Base-by-base conservation (phyloP, 108 stramenopile species). In the Cylindrotheca closterium region DNA sequence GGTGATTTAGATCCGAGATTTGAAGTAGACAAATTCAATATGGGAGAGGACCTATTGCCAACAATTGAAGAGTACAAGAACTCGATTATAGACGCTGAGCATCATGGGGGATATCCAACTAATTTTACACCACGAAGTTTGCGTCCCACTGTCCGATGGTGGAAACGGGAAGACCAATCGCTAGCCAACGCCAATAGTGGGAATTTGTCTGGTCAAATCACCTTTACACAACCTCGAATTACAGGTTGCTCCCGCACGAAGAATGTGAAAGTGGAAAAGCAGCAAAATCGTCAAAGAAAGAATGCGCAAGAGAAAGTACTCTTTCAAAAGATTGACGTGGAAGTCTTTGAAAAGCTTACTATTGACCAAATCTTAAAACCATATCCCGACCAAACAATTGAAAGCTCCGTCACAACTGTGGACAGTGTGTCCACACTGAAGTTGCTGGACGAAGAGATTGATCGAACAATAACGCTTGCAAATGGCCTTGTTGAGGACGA, bases 1-100 rank as follows among this genome's bases (percentile, higher is more conserved):
- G 90, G 87, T 8, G 90, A 91, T 63, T 60, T 88, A 30, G 88
- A 89, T 74, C 68, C 80, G 23, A 61, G 84, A 30, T 89, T 89
- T 53, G 27, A 47, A 15, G 66, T 73, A 24, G 71, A 73, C 29
- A 17, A 59, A 5, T 32, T 18, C 64, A 73, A 73, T 28, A 30
- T 58, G 10, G 63, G 58, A 2, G 55, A 58, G 5, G 49, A 61
- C 26, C 17, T 73, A 1, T n/a, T 31, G 3, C 21, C 32, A 1
- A 46, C 58, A 51, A 47, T 73, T 3, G 30, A 56, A 45, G 22
- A 48, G 26, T 73, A 59, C 30, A 21, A 58, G 22, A 24, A 73
- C 4, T 71, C 55, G 1, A 49, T 55, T 4, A 7, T n/a, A 17
- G 53, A 60, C 32, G 37, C 10, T 10, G 15, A 42, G 37, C 37